These are phyloP conservation scores for Exophiala lecanii-corni DNA, from an alignment of 2,329 filamentous ascomycete genomes.

Conservation along the genomic window DNA sequence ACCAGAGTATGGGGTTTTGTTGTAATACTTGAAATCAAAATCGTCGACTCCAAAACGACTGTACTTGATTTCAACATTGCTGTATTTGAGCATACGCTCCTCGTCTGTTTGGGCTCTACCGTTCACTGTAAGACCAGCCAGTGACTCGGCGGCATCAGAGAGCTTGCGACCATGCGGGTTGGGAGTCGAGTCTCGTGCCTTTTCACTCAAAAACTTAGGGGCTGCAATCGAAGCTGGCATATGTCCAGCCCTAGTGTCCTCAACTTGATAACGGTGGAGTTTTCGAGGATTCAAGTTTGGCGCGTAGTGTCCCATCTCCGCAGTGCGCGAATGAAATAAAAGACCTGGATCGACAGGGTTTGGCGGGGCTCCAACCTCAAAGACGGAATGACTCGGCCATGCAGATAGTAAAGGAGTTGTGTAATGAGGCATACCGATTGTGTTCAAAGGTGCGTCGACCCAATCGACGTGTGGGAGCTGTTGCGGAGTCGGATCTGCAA, in stretches of 20 bases:
- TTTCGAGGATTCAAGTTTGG: conserved; percentile 62
- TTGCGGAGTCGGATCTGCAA: conserved; percentile 64
- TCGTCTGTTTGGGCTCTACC: conserved; percentile 60
- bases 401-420: conserved; percentile 80
- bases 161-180: conserved; percentile 35
- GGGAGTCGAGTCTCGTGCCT: conserved; percentile 62
- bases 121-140: conserved; percentile 66
- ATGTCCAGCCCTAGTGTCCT: conserved; percentile 67
- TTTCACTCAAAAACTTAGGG: conserved; percentile 93
- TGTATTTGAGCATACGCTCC: conserved; percentile 83
- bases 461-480: conserved; percentile 61
- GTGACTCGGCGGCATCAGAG: conserved; percentile 57
- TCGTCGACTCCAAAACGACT: conserved; percentile 99
- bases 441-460: conserved; percentile 73
- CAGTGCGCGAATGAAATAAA: conserved; percentile 62
- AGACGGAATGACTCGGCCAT: conserved; percentile 80
- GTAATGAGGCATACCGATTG: conserved; percentile 89
- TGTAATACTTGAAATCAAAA: conserved; percentile 98
- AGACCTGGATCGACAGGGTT: conserved; percentile 67
- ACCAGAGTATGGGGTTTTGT: conserved; percentile 85
- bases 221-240: conserved; percentile 60
- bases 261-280: conserved; percentile 73
- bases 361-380: conserved; percentile 80
- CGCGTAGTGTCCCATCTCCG: conserved; percentile 73
- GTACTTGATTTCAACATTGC: conserved; percentile 96